These are phyloP conservation scores for Epichloe uncinata DNA, from an alignment of 2,329 filamentous ascomycete genomes.

Conservation along the genomic window DNA sequence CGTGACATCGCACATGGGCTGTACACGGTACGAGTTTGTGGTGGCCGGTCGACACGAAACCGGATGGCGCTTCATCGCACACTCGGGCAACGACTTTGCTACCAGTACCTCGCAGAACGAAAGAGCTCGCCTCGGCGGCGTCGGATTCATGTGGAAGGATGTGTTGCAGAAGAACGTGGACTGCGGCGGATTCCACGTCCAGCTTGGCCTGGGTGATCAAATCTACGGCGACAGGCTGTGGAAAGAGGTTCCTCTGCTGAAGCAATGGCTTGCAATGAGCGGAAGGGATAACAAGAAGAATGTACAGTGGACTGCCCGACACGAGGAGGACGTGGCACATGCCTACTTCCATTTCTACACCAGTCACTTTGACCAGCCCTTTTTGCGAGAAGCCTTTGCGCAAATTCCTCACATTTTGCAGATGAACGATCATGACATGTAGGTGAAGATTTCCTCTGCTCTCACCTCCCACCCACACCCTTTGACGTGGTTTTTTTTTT, in stretches of 20 bases:
- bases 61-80: constrained; percentile 90
- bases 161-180: constrained; percentile 95
- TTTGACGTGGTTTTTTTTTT: not conserved
- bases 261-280: constrained; percentile 88
- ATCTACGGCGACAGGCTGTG: constrained; percentile 92
- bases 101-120: constrained; percentile 78
- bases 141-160: constrained; percentile 98
- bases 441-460: constrained; percentile 25
- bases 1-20: constrained; percentile 90
- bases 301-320: constrained; percentile 80
- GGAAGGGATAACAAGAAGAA: constrained; percentile 89
- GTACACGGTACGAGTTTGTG: constrained; percentile 95
- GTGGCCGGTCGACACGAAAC: constrained; percentile 83
- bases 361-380: constrained; percentile 94
- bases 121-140: constrained; percentile 69
- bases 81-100: constrained; percentile 93
- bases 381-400: constrained; percentile 86
- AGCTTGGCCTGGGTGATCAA: constrained; percentile 84
- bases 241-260: constrained; percentile 87
- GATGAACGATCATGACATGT: constrained; percentile 97
- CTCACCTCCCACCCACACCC: no score
- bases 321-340: constrained; percentile 90
- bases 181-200: constrained; percentile 88
- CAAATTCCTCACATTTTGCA: constrained; percentile 92
- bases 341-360: constrained; percentile 99